Evolutionary conservation across 2,329 filamentous ascomycete genomes (phyloP), one percentile per base, ranked within the genome.

Genomic region (Neonectria punicea): DNA sequence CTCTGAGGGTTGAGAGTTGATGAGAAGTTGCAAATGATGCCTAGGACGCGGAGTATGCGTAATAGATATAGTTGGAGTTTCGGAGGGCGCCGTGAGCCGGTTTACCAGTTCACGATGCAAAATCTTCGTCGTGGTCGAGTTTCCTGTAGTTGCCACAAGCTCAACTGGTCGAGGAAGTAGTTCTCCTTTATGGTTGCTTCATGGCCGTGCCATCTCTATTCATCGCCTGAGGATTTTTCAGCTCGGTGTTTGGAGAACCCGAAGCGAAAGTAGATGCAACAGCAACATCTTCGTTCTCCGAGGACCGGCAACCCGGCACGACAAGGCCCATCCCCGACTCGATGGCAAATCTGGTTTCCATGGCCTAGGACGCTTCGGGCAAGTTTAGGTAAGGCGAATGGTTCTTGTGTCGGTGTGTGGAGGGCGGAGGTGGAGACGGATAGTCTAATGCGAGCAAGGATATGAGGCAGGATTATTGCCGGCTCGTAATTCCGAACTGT

Each of bases 401-500:
- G 50, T 43, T 36, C 41, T 18, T 22, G 44, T 50, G 39, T 59
- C 56, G 43, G 63, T n/a, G 58, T 63, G 70, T 71, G 71, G 70
- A 68, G 53, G 50, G 54, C 22, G 58, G 50, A 51, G 50, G 58
- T 62, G 57, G 63, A 30, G 53, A 44, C 53, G 49, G 25, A 54
- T 54, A 25, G 63, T 67, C 55, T 14, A 22, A 30, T 55, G 50
- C 32, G 46, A 36, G 25, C 44, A 53, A 18, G 50, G 49, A 53
- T n/a, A 16, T 14, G 36, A 53, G 22, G 36, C 25, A 25, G 41
- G 18, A 63, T 73, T 70, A 73, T 70, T 74, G 55, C 67, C 70
- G 67, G 61, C 43, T 68, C 58, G 57, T 69, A 73, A 66, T 58
- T 67, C 72, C 72, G 72, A 67, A 36, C 28, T 55, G 34, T 22